Conservation (phyloP, 805 yeast species). For the Lipomyces yamadae region DNA sequence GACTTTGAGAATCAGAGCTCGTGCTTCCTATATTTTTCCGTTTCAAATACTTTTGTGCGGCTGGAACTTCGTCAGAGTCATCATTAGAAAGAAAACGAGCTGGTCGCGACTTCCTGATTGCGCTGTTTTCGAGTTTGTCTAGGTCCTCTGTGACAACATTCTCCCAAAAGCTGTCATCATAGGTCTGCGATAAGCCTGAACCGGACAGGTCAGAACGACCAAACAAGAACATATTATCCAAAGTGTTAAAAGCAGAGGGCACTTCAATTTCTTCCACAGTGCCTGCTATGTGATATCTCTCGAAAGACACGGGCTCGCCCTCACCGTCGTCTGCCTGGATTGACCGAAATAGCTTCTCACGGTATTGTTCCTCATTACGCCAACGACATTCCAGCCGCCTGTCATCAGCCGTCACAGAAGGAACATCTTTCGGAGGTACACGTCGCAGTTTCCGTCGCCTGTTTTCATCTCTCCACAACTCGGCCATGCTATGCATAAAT, state of each 20-base stretch:
- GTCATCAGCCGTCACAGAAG: conserved; percentile 19
- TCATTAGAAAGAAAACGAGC: conserved; percentile 55
- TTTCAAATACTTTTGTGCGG: conserved; percentile 82
- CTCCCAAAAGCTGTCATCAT: conserved; percentile 29
- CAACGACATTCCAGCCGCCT: conserved; percentile 6
- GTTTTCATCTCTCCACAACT: conserved; percentile 60
- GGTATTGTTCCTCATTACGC: conserved; percentile 14
- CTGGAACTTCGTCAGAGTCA: conserved; percentile 93
- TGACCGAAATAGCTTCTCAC: conserved; percentile 4
- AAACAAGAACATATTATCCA: conserved; percentile 15
- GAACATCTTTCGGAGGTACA: conserved; percentile 2
- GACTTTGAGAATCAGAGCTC: conserved; percentile 16
- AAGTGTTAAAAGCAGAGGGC: conserved; percentile 20
- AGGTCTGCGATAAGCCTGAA: conserved; percentile 6
- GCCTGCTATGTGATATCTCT: background rate
- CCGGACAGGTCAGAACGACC: background rate
- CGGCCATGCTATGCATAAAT: conserved; percentile 43
- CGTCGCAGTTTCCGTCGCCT: conserved; percentile 28
- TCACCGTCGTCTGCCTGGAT: background rate
- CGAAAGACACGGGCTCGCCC: background rate
- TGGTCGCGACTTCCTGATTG: conserved; percentile 44
- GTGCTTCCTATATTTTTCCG: conserved; percentile 21
- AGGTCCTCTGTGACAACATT: conserved; percentile 14
- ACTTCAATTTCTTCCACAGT: background rate
- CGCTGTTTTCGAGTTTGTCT: background rate